These are phyloP conservation scores for Neopestalotiopsis sp. DNA, from an alignment of 2,329 filamentous ascomycete genomes.

Conservation along the genomic window DNA sequence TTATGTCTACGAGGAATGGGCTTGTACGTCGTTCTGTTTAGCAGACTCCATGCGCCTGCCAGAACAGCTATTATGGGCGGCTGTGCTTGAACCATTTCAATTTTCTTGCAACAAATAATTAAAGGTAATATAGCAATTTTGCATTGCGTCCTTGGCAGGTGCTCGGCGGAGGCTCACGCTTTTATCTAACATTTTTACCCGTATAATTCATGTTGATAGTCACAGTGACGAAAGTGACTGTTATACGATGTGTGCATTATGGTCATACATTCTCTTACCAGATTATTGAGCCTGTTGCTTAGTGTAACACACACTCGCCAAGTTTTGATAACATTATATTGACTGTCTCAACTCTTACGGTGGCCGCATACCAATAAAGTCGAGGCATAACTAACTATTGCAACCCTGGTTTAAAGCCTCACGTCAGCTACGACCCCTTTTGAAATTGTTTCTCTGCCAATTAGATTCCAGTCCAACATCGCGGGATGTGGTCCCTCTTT, in stretches of 20 bases:
- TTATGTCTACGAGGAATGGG: neutral
- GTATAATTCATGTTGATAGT: no score
- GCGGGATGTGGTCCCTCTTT: no score
- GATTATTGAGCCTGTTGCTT: no score
- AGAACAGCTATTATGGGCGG: neutral
- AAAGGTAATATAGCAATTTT: no score
- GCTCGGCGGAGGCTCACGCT: no score
- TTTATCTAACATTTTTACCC: no score
- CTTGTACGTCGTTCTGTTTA: neutral
- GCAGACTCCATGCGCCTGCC: neutral
- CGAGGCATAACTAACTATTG: neutral
- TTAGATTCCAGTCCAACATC: no score
- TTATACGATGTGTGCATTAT: no score
- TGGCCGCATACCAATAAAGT: neutral
- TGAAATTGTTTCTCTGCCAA: neutral
- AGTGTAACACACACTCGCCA: no score
- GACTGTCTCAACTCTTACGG: neutral
- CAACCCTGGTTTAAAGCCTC: neutral
- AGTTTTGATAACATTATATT: neutral
- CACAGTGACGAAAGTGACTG: no score
- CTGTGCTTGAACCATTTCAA: neutral
- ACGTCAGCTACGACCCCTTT: neutral
- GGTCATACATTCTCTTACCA: no score
- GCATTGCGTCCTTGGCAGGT: neutral
- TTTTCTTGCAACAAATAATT: no score